Conservation (phyloP, 768 basidiomycete genomes). For the Xerocomus spinulosus region DNA sequence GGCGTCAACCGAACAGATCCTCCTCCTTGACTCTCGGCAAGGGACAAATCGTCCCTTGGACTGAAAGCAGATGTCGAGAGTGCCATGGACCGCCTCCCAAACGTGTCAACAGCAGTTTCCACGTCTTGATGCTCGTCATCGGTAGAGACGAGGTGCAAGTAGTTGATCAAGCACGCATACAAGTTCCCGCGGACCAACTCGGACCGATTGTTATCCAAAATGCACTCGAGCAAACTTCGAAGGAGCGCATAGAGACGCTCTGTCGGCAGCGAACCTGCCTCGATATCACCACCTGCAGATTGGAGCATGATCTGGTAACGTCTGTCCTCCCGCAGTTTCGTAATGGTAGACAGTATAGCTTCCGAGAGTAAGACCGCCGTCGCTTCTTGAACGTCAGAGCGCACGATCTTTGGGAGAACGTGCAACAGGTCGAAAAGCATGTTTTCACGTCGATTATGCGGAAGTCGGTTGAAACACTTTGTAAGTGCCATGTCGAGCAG, state of each 20-base stretch:
- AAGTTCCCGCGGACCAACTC: constrained; percentile 91
- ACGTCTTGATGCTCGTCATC: constrained; percentile 13
- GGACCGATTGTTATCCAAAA: constrained; percentile 69
- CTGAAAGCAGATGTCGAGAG: constrained; percentile 34
- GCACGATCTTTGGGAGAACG: constrained; percentile 70
- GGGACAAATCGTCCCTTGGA: constrained; percentile 37
- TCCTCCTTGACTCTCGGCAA: constrained; percentile 35
- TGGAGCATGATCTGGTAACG: constrained; percentile 65
- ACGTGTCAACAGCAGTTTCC: constrained; percentile 15
- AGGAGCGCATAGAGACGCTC: constrained; percentile 77
- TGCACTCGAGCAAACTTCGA: constrained; percentile 66
- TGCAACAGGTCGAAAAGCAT: constrained; percentile 89
- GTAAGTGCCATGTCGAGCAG: constrained; percentile 80
- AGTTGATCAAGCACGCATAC: constrained; percentile 89
- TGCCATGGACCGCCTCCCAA: constrained; percentile 26
- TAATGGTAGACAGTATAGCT: constrained; percentile 72
- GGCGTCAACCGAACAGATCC: constrained; percentile 22
- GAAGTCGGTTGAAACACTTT: constrained; percentile 81
- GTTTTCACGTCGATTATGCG: constrained; percentile 77
- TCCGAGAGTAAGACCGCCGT: constrained; percentile 84
- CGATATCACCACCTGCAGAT: constrained; percentile 57
- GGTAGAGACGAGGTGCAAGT: constrained; percentile 60
- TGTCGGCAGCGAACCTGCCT: constrained; percentile 66
- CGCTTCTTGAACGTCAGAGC: constrained; percentile 59
- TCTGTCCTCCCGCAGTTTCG: constrained; percentile 83